Base-by-base conservation (phyloP, 371 early-diverging fungal species). In the Rhizopus delemar region DNA sequence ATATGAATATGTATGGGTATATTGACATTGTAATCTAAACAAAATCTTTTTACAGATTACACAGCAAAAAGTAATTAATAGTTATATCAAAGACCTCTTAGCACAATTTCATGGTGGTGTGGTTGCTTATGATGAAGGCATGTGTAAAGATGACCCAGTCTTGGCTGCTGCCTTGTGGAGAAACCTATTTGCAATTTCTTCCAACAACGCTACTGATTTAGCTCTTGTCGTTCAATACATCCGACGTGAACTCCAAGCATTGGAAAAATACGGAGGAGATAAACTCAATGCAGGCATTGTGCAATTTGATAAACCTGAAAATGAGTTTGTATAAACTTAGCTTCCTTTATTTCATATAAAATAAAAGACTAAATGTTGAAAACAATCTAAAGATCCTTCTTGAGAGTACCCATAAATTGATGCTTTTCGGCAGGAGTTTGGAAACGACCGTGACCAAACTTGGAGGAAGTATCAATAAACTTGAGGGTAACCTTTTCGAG, bases 361-460 rank as follows among this genome's bases (percentile, higher is more conserved):
- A 22, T 49, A 32, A 29, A 49, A 7, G 32, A 32, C 22, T 9
- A 49, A 16, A 31, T 7, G 28, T 16, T 29, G 50, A 39, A 7
- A 39, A 12, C 39, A 11, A 56, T 56, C 69, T 74, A 68, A 48
- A 74, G 66, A 63, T 93, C 91, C 87, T 90, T 91, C 91, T 94
- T 94, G 87, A 92, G 90, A 65, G 91, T 88, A 68, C 95, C 99
- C 87, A 92, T 89, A 90, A 96, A 98, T 59, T 89, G 86, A 77
- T 85, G 83, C 93, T 99, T 99, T 87, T 99, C 99, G 74, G 86
- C 93, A 68, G 89, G 81, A 75, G 99, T 99, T 88, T 99, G 99
- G 99, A 99, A 99, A 75, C 99, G 95, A 87, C 99, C 99, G 84
- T 96, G 96, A 72, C 99, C 99, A 82, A 97, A 98, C 93, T 99